These are phyloP conservation scores for Przewalskia tangutica DNA, from an alignment of 257 asterid species.

Conservation along the genomic window DNA sequence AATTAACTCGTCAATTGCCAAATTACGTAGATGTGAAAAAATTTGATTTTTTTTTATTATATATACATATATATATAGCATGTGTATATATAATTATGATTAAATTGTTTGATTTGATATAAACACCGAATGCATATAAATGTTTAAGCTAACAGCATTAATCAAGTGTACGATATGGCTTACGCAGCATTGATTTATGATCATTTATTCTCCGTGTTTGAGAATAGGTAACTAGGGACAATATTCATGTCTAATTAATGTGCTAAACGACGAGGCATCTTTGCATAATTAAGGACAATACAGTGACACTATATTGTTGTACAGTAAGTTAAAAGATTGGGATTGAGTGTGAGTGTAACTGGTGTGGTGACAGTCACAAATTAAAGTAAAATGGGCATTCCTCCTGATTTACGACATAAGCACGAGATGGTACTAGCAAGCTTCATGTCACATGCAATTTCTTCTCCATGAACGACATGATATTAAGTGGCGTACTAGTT, in stretches of 20 bases:
- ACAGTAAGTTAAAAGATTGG: neutral
- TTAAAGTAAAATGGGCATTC: neutral
- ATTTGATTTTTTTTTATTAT: too few relatives aligned
- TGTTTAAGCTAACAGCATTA: too few relatives aligned
- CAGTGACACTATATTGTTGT: neutral
- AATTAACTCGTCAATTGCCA: too few relatives aligned
- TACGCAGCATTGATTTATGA: neutral
- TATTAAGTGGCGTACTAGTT: constrained; percentile 26
- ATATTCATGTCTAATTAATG: neutral
- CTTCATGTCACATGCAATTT: constrained; percentile 52
- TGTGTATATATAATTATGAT: too few relatives aligned
- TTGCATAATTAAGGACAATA: neutral
- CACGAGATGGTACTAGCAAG: constrained; percentile 54
- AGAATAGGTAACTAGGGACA: neutral
- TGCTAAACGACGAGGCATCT: neutral
- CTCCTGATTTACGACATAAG: constrained; percentile 47
- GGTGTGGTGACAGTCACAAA: too few relatives aligned
- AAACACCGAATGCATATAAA: too few relatives aligned
- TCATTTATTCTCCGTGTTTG: neutral
- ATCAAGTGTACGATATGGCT: neutral
- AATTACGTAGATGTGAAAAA: too few relatives aligned
- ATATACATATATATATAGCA: too few relatives aligned
- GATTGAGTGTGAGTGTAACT: neutral
- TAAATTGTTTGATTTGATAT: too few relatives aligned
- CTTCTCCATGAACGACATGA: constrained; percentile 22